Base-by-base conservation (phyloP, 2,329 filamentous ascomycete species). In the Aspergillus sp. region DNA sequence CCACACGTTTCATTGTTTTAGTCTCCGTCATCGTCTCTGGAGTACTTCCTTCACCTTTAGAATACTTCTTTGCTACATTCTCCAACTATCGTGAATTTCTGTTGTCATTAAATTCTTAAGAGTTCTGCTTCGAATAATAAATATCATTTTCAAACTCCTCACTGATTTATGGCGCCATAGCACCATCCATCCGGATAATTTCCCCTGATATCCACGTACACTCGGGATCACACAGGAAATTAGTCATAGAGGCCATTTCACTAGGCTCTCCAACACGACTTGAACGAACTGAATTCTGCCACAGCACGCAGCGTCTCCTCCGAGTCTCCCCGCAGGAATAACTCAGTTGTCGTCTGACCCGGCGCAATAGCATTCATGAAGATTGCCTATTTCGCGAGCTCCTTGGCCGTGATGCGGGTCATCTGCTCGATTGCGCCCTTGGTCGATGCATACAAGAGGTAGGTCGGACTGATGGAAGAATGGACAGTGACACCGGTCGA, bases 381-480 rank as follows among this genome's bases (percentile, higher is more conserved):
- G 63, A 84, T 80, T 2, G 76, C 77, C 58, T 75, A 78, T 9
- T 67, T 58, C 1, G 73, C 80, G 19, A 84, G 73, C 48, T 83
- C 81, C 65, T 83, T 84, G 42, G 78, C 74, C 54, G 84, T 65
- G 2, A 78, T 68, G 10, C 81, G 76, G 0, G 77, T 77, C 70
- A 85, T 78, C 64, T 84, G 80, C 64, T 85, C 82, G 38, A 86
- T 75, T 8, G 82, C 80, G 45, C 81, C 82, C 61, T 86, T 86
- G 41, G 78, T 81, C 0, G 76, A 70, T 9, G 72, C 73, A 63
- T 85, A 86, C 8, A 82, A 70, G 14, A 79, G 68, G 56, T 82
- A 82, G 0, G 62, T 56, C 0, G 78, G 73, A 22, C 69, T 64
- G 49, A 83, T 69, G 3, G 63, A 68, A 1, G 72, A 74, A 3